phyloP scores from a whole-genome alignment of 305 asterid species.

The Striga hermonthica region DNA sequence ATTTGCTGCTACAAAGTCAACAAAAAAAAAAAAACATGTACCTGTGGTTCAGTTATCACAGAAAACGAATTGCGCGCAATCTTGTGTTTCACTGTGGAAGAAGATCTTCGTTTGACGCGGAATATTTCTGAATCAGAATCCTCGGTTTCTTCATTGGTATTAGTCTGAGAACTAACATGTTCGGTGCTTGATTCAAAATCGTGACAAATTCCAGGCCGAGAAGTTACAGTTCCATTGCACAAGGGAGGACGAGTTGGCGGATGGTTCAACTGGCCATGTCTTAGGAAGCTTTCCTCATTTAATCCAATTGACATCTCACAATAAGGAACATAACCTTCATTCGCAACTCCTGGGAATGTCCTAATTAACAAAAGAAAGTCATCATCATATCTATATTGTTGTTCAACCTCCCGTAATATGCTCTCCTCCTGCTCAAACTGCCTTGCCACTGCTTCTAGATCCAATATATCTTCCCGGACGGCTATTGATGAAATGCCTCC shows the following conservation, averaged over 20 bases:
- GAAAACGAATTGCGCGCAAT: constrained; percentile 38
- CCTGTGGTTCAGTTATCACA: constrained; percentile 59
- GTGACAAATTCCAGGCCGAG: constrained; percentile 35
- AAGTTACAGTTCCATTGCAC: constrained; percentile 30
- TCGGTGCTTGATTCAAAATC: constrained; percentile 30
- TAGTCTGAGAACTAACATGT: constrained; percentile 31
- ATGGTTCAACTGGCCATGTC: constrained; percentile 29
- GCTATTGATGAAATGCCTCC: constrained; percentile 47
- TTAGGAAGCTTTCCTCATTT: constrained; percentile 32
- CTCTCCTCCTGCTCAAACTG: constrained; percentile 74
- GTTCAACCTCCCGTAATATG: constrained; percentile 53
- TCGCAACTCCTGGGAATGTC: constrained; percentile 46
- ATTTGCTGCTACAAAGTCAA: too few species aligned
- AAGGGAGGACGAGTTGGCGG: constrained; percentile 23
- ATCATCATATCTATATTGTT: constrained; percentile 39
- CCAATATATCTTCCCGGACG: constrained; percentile 66
- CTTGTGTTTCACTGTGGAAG: constrained; percentile 45
- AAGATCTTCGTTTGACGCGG: constrained; percentile 74
- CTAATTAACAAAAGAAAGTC: constrained; percentile 47
- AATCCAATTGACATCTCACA: constrained; percentile 40
- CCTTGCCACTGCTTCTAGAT: constrained; percentile 71
- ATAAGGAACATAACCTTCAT: constrained; percentile 63
- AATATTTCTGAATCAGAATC: constrained; percentile 80
- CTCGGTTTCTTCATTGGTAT: constrained; percentile 48
- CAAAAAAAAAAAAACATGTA: constrained; percentile 25